Evolutionary conservation across 2,329 filamentous ascomycete genomes (phyloP), one percentile per base, ranked within the genome.

Genomic region (Fulvia fulva): DNA sequence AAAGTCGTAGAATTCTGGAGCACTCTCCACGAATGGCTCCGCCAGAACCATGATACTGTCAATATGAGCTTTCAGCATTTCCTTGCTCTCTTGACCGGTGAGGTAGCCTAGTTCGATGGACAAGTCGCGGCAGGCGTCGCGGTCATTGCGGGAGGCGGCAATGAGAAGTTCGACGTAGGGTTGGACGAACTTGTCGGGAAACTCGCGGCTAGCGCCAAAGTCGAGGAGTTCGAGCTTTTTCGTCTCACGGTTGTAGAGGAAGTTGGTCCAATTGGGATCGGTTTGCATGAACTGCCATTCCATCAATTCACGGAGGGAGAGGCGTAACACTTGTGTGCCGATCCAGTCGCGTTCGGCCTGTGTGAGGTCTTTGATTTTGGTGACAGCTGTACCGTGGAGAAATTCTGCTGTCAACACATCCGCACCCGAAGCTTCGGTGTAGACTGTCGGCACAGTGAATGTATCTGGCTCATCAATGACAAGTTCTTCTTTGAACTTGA

Each of bases 241-340:
- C 3, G 81, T 85, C 21, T 78, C 67, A 1, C 85, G 78, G 68
- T 97, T 94, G 80, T 91, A 99, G 21, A 97, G 81, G 74, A 99
- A 99, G 75, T 99, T 99, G 32, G 93, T 97, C 94, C 94, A 99
- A 79, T 99, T 99, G 43, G 94, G 94, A 71, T 99, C 94, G 5
- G 94, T 99, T 77, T 99, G 94, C 94, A 99, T 99, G 78, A 96
- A 97, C 60, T 82, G 87, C 83, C 97, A 97, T 75, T 96, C 91
- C 63, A 87, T 87, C 67, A 97, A 93, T 76, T 97, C 94, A 58
- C 92, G 87, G 41, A 97, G 82, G 71, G 91, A 97, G 11, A 99
- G 86, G 3, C 91, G 89, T 53, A 97, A 83, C 64, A 97, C 90
- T 69, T 97, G 90, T 0, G 91, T 94, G 54, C 94, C 94, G 69